phyloP scores from a whole-genome alignment of 2,329 filamentous ascomycete genomes.

The Cladosporium velox region DNA sequence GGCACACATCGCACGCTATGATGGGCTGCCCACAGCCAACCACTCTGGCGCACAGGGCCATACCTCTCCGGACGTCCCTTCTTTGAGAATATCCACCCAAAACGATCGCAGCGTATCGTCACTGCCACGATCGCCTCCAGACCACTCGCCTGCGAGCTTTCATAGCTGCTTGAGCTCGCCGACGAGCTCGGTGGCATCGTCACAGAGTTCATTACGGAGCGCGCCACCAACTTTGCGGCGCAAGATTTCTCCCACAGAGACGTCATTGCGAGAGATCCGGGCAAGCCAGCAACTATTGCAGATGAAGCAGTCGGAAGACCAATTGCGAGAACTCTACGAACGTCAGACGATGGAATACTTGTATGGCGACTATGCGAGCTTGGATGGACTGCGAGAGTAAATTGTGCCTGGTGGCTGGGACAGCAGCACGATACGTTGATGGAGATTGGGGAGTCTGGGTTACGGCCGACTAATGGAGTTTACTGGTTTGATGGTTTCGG shows the following conservation, averaged over 20 bases:
- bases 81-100: neutral
- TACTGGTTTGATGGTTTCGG: neutral
- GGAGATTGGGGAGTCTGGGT: too few species aligned
- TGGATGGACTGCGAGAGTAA: conserved; percentile 15
- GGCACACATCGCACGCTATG: neutral
- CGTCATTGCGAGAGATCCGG: conserved; percentile 18
- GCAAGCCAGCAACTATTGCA: conserved; percentile 14
- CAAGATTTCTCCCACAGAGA: conserved; percentile 19
- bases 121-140: neutral
- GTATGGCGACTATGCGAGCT: conserved; percentile 11
- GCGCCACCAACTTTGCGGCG: conserved; percentile 19
- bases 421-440: neutral
- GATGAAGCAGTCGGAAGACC: conserved; percentile 13
- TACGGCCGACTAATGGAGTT: neutral
- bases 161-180: neutral
- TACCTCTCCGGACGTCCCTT: neutral
- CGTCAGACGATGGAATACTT: conserved; percentile 22
- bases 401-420: conserved; percentile 5
- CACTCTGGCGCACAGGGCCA: neutral
- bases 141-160: neutral
- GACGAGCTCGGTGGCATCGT: conserved; percentile 5
- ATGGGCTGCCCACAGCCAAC: neutral
- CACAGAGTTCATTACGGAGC: neutral
- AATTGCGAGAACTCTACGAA: conserved; percentile 17
- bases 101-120: neutral